Conservation (phyloP, 2,329 filamentous ascomycete species). For the Botrytis cinerea region DNA sequence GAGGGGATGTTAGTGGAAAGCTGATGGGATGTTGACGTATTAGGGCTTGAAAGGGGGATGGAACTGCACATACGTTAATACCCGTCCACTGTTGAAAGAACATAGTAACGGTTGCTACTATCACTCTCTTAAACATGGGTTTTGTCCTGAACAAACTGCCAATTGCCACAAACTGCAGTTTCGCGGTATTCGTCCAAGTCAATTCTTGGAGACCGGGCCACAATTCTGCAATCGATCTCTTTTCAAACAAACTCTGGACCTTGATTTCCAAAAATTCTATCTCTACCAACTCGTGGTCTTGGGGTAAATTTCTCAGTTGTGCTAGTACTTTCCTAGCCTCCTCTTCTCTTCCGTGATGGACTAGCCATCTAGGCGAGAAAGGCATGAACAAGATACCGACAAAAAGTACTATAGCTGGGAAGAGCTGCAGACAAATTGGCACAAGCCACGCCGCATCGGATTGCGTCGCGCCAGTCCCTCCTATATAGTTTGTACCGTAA, state of each 20-base stretch:
- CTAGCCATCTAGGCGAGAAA: conserved; percentile 74
- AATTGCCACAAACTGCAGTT: conserved; percentile 69
- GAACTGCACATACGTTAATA: conserved; percentile 45
- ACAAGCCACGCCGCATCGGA: conserved; percentile 72
- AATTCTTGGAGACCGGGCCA: conserved; percentile 65
- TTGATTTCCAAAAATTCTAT: conserved; percentile 84
- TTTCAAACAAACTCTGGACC: conserved; percentile 75
- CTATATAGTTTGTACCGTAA: conserved; percentile 67
- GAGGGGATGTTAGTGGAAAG: background rate
- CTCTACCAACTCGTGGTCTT: conserved; percentile 67
- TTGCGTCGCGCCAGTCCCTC: conserved; percentile 60
- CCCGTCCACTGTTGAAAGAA: conserved; percentile 57
- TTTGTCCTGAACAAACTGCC: conserved; percentile 63
- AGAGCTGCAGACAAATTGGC: conserved; percentile 70
- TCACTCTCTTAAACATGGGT: conserved; percentile 67
- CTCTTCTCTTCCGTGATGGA: conserved; percentile 67
- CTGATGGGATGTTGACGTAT: background rate
- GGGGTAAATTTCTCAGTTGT: conserved; percentile 60
- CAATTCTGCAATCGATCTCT: conserved; percentile 65
- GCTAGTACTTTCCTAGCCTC: conserved; percentile 67
- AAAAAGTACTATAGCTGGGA: conserved; percentile 65
- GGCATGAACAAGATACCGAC: conserved; percentile 78
- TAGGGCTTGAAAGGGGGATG: too few species aligned
- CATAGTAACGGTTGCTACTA: conserved; percentile 64
- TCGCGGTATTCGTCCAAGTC: conserved; percentile 64